phyloP scores from a whole-genome alignment of 257 asterid species.

The Solanum chmielewskii region DNA sequence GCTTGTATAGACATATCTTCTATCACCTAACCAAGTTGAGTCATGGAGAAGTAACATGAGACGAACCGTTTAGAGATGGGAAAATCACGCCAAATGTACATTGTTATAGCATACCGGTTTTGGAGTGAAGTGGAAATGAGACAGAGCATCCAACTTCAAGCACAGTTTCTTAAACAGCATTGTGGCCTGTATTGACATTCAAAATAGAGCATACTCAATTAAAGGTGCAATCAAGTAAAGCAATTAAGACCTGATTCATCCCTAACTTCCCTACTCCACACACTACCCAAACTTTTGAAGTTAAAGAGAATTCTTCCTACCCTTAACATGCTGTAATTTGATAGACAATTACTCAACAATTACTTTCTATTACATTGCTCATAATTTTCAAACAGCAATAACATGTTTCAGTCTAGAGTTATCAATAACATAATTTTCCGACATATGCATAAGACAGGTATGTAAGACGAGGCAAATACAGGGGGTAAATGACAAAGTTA shows the following conservation, averaged over 20 bases:
- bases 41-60: background rate
- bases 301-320: background rate
- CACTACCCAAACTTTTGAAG: background rate
- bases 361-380: background rate
- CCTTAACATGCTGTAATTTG: background rate
- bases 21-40: constrained; percentile 43
- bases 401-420: background rate
- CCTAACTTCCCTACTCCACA: background rate
- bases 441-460: background rate
- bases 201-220: background rate
- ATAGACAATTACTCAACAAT: background rate
- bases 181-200: constrained; percentile 41
- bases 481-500: background rate
- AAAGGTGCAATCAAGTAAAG: background rate
- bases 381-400: background rate
- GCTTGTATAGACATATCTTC: constrained; percentile 93
- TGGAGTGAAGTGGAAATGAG: constrained; percentile 97
- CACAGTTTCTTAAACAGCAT: constrained; percentile 78
- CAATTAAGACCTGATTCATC: background rate
- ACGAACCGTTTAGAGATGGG: background rate
- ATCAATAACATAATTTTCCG: too few relatives aligned
- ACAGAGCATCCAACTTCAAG: constrained; percentile 84
- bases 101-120: constrained; percentile 56
- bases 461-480: background rate
- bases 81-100: background rate